Evolutionary conservation across 2,329 filamentous ascomycete species (phyloP).

Genomic region (Zymoseptoria crescenta): DNA sequence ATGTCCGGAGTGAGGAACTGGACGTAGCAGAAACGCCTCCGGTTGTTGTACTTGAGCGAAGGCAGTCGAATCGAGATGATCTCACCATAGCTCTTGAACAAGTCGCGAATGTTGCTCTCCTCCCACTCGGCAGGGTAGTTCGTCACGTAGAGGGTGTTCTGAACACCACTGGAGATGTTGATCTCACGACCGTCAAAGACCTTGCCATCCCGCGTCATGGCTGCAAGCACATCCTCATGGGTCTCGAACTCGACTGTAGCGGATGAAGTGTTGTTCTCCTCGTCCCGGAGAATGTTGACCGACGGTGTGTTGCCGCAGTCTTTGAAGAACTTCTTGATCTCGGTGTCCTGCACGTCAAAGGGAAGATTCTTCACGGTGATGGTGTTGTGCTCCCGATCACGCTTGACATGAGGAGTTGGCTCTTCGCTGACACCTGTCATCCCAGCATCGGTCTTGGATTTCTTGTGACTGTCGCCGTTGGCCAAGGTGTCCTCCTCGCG

Average conservation of each 20-base stretch:
- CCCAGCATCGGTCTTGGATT: conserved; percentile 47
- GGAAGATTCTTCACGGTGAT: conserved; percentile 76
- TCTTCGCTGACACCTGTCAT: conserved; percentile 24
- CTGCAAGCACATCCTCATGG: conserved; percentile 71
- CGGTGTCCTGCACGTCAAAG: conserved; percentile 57
- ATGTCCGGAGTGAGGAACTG: conserved; percentile 68
- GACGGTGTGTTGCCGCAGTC: conserved; percentile 80
- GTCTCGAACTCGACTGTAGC: conserved; percentile 81
- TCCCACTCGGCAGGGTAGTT: conserved; percentile 79
- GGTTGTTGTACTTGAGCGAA: conserved; percentile 79
- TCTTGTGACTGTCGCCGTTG: conserved; percentile 53
- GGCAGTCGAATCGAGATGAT: conserved; percentile 83
- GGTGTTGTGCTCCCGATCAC: conserved; percentile 85
- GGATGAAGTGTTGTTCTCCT: conserved; percentile 53
- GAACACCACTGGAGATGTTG: conserved; percentile 63
- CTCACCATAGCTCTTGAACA: conserved; percentile 69
- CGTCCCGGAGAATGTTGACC: conserved; percentile 56
- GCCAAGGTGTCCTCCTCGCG: conserved; percentile 51
- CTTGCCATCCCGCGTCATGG: conserved; percentile 74
- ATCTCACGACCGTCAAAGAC: conserved; percentile 67
- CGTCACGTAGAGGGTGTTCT: conserved; percentile 77
- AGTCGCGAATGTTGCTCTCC: conserved; percentile 57
- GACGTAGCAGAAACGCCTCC: conserved; percentile 90
- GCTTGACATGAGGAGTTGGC: conserved; percentile 46
- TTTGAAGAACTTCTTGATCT: conserved; percentile 81